Conservation (phyloP, 805 yeast species). For the Candida maris region DNA sequence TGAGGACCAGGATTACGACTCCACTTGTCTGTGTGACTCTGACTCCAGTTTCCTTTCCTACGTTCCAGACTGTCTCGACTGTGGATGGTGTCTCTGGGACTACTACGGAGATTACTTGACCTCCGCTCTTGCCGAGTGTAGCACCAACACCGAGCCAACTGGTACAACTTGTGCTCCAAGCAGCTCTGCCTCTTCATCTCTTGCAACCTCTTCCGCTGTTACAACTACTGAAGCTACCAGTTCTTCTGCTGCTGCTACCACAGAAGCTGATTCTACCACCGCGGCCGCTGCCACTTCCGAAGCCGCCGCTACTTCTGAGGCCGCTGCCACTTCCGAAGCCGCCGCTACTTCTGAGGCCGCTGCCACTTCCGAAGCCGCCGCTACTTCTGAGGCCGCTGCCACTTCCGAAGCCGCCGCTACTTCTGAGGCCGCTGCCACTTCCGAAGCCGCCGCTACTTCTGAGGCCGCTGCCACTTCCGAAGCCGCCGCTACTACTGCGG, state of each 20-base stretch:
- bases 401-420: conserved; percentile 8
- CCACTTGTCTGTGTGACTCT: conserved; percentile 30
- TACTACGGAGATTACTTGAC: conserved; percentile 33
- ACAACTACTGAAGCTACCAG: conserved; percentile 3
- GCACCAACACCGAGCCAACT: conserved; percentile 34
- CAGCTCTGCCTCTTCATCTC: conserved; percentile 12
- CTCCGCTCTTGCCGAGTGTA: conserved; percentile 32
- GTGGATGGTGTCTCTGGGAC: conserved; percentile 40
- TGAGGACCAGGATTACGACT: conserved; percentile 29
- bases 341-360: conserved; percentile 1
- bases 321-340: conserved; percentile 10
- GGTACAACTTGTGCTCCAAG: conserved; percentile 30
- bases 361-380: conserved; percentile 7
- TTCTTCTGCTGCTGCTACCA: conserved; percentile 14
- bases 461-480: conserved; percentile 1
- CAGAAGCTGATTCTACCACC: conserved; percentile 5
- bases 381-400: conserved; percentile 6
- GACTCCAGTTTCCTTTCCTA: conserved; percentile 26
- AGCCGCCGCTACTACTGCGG: conserved; percentile 9
- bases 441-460: conserved; percentile 10
- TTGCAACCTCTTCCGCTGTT: conserved; percentile 9
- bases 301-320: conserved; percentile 11
- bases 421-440: conserved; percentile 12
- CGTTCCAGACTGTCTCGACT: conserved; percentile 34
- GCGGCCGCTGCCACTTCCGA: conserved; percentile 3